Evolutionary conservation across 2,329 filamentous ascomycete species (phyloP), one percentile per base, ranked within the genome.

Genomic region (Cadophora sp.): DNA sequence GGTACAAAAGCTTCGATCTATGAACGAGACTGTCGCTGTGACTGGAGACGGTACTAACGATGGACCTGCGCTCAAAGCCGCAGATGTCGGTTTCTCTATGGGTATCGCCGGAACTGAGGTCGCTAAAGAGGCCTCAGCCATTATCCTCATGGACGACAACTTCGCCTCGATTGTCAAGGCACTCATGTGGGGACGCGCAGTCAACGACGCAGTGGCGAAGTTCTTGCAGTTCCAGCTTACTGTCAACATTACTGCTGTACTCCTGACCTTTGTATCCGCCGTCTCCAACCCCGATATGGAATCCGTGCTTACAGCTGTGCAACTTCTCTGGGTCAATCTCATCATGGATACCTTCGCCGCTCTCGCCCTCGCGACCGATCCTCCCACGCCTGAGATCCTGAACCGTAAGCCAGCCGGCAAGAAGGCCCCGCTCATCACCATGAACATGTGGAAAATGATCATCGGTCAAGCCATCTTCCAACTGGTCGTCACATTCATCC

Each of bases 361-460:
- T 22, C 82, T 93, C 16, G 91, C 91, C 20, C 84, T 92, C 55
- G 90, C 90, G 3, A 92, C 90, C 2, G 90, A 92, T 77, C 88
- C 89, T n/a, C 90, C 90, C 0, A 90, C 87, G 1, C 83, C 85
- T 67, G 86, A 84, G 68, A 88, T 92, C 64, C 82, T 93, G 22
- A 80, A 91, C 69, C 86, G 91, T 45, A 91, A 91, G 75, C 92
- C 92, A 0, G 88, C 92, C 66, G 85, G 88, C 4, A 94, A 93
- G 76, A 89, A 86, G 39, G 89, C 90, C 4, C 84, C 90, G 1
- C 82, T 95, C 9, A 95, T 98, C 73, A 96, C 94, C 1, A 83
- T 91, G 41, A 94, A 91, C 24, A 98, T 98, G 95, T 97, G 95
- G 95, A 98, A 98, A 84, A 98, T 98, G 95, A 97, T 98, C 69